These are phyloP conservation scores for Claviceps spartinae DNA, from an alignment of 2,329 filamentous ascomycete genomes.

Conservation along the genomic window DNA sequence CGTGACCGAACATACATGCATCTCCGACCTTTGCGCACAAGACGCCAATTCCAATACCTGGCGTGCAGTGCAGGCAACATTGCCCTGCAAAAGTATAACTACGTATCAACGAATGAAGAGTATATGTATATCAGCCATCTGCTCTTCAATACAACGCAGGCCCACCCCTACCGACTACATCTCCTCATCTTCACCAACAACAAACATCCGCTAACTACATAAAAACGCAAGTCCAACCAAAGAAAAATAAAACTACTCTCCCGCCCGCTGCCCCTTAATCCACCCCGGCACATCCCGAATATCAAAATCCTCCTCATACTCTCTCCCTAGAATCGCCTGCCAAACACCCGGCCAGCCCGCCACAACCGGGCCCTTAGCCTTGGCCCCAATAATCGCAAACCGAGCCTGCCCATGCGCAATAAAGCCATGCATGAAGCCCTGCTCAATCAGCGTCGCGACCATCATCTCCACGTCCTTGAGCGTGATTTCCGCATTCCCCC, in stretches of 20 bases:
- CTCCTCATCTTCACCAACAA: no score
- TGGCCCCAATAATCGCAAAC: constrained; percentile 72
- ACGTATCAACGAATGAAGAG: no score
- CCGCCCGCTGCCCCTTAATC: constrained; percentile 36
- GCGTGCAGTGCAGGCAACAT: no score
- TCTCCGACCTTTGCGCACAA: no score
- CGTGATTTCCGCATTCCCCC: constrained; percentile 47
- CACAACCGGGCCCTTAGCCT: constrained; percentile 47
- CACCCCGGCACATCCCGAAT: constrained; percentile 63
- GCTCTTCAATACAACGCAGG: no score
- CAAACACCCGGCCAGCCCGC: constrained; percentile 68
- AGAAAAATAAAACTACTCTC: not conserved
- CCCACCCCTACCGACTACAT: no score
- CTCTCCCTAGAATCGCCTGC: constrained; percentile 49
- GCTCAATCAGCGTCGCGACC: constrained; percentile 61
- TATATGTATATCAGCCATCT: no score
- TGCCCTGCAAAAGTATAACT: no score
- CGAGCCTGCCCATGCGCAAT: constrained; percentile 63
- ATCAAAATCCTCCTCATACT: constrained; percentile 42
- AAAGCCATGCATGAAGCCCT: constrained; percentile 73
- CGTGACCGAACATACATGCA: no score
- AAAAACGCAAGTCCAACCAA: not conserved
- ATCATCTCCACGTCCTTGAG: constrained; percentile 62
- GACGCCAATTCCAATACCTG: no score
- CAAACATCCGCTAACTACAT: not conserved